phyloP scores from a whole-genome alignment of 441 rosid genomes.

The Omphalea diandra region DNA sequence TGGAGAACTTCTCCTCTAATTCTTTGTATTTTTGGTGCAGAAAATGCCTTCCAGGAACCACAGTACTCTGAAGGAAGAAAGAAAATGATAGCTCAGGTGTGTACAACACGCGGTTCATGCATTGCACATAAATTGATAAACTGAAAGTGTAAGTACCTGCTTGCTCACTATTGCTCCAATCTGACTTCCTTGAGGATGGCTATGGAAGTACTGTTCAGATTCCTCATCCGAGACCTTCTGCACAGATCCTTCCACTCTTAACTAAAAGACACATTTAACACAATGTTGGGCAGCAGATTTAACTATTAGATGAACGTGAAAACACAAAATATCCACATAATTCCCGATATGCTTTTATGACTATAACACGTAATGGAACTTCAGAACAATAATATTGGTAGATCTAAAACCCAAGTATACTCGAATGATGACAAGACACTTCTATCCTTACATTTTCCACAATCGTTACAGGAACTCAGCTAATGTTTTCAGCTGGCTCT shows the following conservation, averaged over 20 bases:
- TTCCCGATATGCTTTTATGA: background rate
- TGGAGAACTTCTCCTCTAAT: constrained; percentile 59
- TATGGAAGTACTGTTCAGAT: constrained; percentile 79
- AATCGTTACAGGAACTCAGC: background rate
- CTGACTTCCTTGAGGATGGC: constrained; percentile 95
- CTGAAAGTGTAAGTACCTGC: constrained; percentile 46
- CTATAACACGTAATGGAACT: background rate
- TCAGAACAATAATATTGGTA: background rate
- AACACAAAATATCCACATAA: background rate
- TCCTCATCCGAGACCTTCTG: constrained; percentile 75
- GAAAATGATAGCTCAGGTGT: background rate
- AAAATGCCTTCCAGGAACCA: constrained; percentile 71
- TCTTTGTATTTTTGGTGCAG: constrained; percentile 65
- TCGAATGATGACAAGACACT: background rate
- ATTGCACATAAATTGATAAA: background rate
- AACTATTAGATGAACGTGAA: background rate
- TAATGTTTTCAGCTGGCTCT: background rate
- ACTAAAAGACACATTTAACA: constrained; percentile 43
- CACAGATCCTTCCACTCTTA: constrained; percentile 87
- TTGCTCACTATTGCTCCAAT: constrained; percentile 91
- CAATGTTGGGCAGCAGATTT: constrained; percentile 4
- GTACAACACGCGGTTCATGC: background rate
- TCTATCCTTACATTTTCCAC: background rate
- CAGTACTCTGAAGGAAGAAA: constrained; percentile 29
- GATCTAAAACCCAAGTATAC: background rate